A percentile compares a stretch with the other conserved stretches of the same genome.
phyloP scores from a whole-genome alignment of 2,329 filamentous ascomycete species.

The Diplocarpon rosae region DNA sequence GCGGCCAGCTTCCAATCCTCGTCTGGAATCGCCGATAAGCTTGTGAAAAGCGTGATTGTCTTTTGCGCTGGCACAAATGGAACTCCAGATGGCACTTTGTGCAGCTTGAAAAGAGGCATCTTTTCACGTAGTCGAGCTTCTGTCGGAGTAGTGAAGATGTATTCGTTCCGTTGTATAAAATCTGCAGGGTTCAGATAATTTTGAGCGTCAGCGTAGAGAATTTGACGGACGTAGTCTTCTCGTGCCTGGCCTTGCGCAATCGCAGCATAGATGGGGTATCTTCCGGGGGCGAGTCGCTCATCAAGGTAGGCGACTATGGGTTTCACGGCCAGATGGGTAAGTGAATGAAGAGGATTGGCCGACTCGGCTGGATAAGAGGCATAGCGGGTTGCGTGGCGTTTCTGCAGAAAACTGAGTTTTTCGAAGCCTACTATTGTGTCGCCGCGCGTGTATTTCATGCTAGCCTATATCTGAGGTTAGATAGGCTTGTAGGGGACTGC shows the following conservation, averaged over 20 bases:
- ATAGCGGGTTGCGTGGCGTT: constrained; percentile 40
- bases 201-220: constrained; percentile 43
- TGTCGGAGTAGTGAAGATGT: constrained; percentile 41
- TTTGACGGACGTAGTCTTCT: constrained; percentile 35
- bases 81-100: constrained; percentile 8
- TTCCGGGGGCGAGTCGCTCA: neutral
- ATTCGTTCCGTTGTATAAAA: constrained; percentile 44
- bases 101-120: constrained; percentile 13
- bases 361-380: constrained; percentile 9
- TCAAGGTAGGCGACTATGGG: constrained; percentile 20
- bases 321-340: constrained; percentile 21
- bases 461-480: constrained; percentile 43
- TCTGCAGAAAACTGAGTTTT: constrained; percentile 74
- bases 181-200: constrained; percentile 44
- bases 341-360: constrained; percentile 15
- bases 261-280: constrained; percentile 12
- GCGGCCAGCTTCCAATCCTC: constrained; percentile 3
- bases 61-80: neutral
- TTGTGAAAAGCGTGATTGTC: constrained; percentile 9
- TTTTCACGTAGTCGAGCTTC: constrained; percentile 10
- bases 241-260: constrained; percentile 27
- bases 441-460: constrained; percentile 80
- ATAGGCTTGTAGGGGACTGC: constrained; percentile 1
- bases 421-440: constrained; percentile 73
- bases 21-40: constrained; percentile 6